These are phyloP conservation scores for Fusarium sp. DNA, from an alignment of 2,329 filamentous ascomycete genomes.

Conservation along the genomic window DNA sequence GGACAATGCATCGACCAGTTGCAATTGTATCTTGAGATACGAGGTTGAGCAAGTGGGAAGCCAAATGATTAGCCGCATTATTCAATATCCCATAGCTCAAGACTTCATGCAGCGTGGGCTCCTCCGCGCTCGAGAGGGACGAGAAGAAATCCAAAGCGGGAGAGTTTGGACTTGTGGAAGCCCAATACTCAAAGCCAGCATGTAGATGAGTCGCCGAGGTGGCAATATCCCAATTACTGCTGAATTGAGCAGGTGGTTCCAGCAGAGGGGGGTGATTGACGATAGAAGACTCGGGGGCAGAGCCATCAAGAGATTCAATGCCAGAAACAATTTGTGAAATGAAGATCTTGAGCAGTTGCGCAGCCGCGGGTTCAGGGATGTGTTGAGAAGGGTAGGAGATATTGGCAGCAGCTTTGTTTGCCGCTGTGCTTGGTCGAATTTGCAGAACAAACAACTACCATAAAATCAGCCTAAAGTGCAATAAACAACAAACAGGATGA, in stretches of 20 bases:
- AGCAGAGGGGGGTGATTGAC: conserved; percentile 4
- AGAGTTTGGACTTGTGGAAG: background rate
- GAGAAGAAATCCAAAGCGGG: background rate
- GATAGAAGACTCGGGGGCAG: background rate
- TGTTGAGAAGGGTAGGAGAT: conserved; percentile 4
- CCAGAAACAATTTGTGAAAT: background rate
- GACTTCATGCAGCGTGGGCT: background rate
- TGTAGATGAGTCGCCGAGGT: background rate
- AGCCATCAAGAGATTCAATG: background rate
- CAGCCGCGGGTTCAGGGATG: background rate
- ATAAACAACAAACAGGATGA: background rate
- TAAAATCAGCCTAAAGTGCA: background rate
- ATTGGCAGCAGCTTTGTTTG: background rate
- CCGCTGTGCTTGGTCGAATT: background rate
- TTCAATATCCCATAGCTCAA: conserved; percentile 1
- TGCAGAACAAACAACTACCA: background rate
- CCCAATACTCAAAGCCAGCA: conserved; percentile 8
- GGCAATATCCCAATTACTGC: background rate
- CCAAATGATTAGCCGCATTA: background rate
- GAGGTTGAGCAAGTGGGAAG: background rate
- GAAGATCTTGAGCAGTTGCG: background rate
- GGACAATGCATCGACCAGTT: background rate
- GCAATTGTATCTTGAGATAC: background rate
- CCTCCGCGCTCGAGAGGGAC: background rate
- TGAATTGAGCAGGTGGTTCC: background rate